These are phyloP conservation scores for Hanseniaspora valbyensis DNA, from an alignment of 805 yeast species.

Conservation along the genomic window DNA sequence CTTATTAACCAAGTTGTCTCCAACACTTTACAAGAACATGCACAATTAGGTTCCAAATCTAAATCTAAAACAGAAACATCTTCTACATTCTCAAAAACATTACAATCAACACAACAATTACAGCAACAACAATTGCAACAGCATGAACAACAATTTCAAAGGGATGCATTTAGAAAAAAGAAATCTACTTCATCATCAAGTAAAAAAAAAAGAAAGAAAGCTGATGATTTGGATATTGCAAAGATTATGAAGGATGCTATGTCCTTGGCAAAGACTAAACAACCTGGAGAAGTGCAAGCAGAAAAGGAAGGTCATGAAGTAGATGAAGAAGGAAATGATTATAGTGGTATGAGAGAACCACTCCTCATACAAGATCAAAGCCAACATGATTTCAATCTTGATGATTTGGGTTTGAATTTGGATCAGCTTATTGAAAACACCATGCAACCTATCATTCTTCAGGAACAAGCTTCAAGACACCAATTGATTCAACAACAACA, in stretches of 20 bases:
- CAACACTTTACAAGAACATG: slow-evolving; percentile 29
- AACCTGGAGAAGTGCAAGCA: slow-evolving; percentile 22
- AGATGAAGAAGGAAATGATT: slow-evolving; percentile 3
- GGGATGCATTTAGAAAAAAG: slow-evolving; percentile 8
- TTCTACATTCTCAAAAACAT: no score
- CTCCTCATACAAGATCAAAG: no score
- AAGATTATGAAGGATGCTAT: slow-evolving; percentile 68
- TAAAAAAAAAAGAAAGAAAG: slow-evolving; percentile 20
- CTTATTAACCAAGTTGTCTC: slow-evolving; percentile 28
- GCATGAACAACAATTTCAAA: not conserved
- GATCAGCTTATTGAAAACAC: slow-evolving; percentile 17
- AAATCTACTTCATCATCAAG: slow-evolving; percentile 14
- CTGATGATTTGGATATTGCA: slow-evolving; percentile 51
- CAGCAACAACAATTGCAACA: not conserved
- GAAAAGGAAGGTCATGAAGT: slow-evolving; percentile 24
- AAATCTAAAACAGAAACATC: not conserved
- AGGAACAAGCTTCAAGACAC: not conserved
- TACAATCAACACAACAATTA: slow-evolving; percentile 1
- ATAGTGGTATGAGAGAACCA: no score
- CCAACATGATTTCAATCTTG: slow-evolving; percentile 20
- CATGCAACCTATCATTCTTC: not conserved
- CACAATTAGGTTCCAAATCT: slow-evolving; percentile 21
- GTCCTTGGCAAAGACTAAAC: slow-evolving; percentile 59
- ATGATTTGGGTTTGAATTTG: slow-evolving; percentile 25
- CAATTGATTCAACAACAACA: not conserved